These are phyloP conservation scores for Phialophora chinensis DNA, from an alignment of 2,329 filamentous ascomycete genomes.

Conservation along the genomic window DNA sequence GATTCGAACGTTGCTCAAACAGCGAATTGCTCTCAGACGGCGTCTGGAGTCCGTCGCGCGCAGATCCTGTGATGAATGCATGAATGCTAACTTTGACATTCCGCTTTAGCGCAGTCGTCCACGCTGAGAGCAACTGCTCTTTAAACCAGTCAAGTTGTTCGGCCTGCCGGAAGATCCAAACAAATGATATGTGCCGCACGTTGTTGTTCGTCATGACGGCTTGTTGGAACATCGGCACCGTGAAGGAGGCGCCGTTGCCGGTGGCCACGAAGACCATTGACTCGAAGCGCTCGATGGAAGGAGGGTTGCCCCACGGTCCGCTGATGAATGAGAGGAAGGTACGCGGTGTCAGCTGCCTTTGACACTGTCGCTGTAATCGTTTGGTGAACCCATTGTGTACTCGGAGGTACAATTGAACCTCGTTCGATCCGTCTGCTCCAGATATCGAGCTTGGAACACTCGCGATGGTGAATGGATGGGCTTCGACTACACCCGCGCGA, in stretches of 20 bases:
- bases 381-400: constrained; percentile 36
- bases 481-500: constrained; percentile 48
- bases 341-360: constrained; percentile 5
- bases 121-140: constrained; percentile 26
- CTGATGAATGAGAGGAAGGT: constrained; percentile 29
- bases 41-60: not conserved
- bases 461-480: constrained; percentile 69
- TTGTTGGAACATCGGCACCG: constrained; percentile 50
- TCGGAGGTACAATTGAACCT: constrained; percentile 32
- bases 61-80: constrained; percentile 20
- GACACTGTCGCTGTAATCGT: constrained; percentile 29
- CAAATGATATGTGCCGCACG: constrained; percentile 30
- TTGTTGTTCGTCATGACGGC: constrained; percentile 21
- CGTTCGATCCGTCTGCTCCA: constrained; percentile 14
- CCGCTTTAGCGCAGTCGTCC: constrained; percentile 52
- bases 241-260: constrained; percentile 62
- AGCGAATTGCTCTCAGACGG: constrained; percentile 13
- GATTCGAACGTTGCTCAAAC: not conserved
- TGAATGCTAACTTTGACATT: constrained; percentile 46
- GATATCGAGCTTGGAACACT: constrained; percentile 39
- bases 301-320: constrained; percentile 33
- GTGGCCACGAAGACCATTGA: constrained; percentile 34
- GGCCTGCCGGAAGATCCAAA: constrained; percentile 33
- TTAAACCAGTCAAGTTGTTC: constrained; percentile 34
- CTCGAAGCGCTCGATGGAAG: constrained; percentile 33